These are phyloP conservation scores for Meira nashicola DNA, from an alignment of 1,284 basidiomycete genomes.

Conservation along the genomic window DNA sequence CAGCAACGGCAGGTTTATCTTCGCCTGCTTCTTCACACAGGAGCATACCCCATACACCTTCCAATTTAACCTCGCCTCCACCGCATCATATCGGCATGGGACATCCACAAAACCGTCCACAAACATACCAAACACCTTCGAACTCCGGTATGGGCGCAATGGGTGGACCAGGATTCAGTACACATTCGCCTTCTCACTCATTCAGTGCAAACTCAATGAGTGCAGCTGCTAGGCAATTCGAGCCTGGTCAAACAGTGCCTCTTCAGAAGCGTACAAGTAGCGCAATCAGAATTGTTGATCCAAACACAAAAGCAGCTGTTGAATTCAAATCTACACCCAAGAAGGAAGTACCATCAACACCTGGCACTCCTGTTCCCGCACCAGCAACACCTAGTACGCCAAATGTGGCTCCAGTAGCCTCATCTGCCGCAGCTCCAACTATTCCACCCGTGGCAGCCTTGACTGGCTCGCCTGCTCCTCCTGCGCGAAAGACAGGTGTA, in stretches of 20 bases:
- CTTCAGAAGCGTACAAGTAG: slow-evolving; percentile 45
- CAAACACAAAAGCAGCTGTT: slow-evolving; percentile 48
- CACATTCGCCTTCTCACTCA: slow-evolving; percentile 41
- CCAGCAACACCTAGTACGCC: neutral
- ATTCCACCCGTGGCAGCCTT: neutral
- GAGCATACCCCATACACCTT: slow-evolving; percentile 22
- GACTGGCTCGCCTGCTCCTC: slow-evolving; percentile 13
- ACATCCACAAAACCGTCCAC: slow-evolving; percentile 19
- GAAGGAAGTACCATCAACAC: slow-evolving; percentile 20
- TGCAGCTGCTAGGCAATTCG: slow-evolving; percentile 48
- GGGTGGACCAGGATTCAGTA: slow-evolving; percentile 15
- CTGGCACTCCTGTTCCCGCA: neutral
- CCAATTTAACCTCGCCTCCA: slow-evolving; percentile 32
- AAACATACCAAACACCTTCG: slow-evolving; percentile 7
- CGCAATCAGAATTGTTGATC: slow-evolving; percentile 52
- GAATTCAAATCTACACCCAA: slow-evolving; percentile 37
- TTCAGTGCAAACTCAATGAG: slow-evolving; percentile 47
- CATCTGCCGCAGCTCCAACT: neutral
- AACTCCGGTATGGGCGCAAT: slow-evolving; percentile 22
- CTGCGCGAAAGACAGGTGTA: slow-evolving; percentile 14
- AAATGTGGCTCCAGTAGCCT: neutral
- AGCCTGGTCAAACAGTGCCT: slow-evolving; percentile 49
- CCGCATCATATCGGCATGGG: slow-evolving; percentile 28
- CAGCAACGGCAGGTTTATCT: slow-evolving; percentile 28
- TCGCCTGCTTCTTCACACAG: slow-evolving; percentile 21